phyloP scores from a whole-genome alignment of 768 basidiomycete genomes.

The Suillus occidentalis region DNA sequence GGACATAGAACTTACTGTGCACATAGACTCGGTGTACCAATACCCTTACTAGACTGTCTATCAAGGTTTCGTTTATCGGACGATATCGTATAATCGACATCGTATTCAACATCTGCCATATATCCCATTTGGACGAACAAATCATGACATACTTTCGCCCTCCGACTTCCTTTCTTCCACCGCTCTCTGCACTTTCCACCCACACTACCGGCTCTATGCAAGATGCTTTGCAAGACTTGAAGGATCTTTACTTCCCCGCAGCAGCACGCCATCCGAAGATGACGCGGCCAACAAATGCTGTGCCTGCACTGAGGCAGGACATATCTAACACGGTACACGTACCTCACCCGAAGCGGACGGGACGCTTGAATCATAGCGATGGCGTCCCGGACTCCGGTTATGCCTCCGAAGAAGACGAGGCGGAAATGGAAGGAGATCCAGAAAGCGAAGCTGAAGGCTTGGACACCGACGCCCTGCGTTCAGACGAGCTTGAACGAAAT shows the following conservation, averaged over 20 bases:
- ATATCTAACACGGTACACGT: constrained; percentile 15
- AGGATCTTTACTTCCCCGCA: constrained; percentile 51
- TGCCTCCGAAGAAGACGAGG: constrained; percentile 69
- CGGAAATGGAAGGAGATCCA: constrained; percentile 32
- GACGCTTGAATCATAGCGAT: constrained; percentile 35
- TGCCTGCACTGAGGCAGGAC: constrained; percentile 21
- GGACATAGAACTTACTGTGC: constrained; percentile 6
- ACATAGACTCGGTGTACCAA: constrained; percentile 14
- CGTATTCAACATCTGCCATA: constrained; percentile 8
- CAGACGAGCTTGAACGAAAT: constrained; percentile 65
- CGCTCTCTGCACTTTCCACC: constrained; percentile 44
- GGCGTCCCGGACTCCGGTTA: constrained; percentile 74
- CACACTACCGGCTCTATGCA: constrained; percentile 38
- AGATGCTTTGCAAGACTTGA: constrained; percentile 44
- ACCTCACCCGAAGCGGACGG: constrained; percentile 27
- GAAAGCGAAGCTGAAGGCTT: constrained; percentile 26
- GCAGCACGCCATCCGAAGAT: constrained; percentile 22
- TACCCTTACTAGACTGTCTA: constrained; percentile 10
- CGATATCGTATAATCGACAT: constrained; percentile 3
- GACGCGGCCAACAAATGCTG: not conserved
- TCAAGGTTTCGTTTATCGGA: not conserved
- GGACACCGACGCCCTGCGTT: constrained; percentile 48
- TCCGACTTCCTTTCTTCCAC: constrained; percentile 57
- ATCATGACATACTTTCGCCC: constrained; percentile 24
- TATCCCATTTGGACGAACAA: constrained; percentile 5